Evolutionary conservation across 1,139 yeast genomes (phyloP), one percentile per base, ranked within the genome.

Genomic region (Spathaspora sp.): DNA sequence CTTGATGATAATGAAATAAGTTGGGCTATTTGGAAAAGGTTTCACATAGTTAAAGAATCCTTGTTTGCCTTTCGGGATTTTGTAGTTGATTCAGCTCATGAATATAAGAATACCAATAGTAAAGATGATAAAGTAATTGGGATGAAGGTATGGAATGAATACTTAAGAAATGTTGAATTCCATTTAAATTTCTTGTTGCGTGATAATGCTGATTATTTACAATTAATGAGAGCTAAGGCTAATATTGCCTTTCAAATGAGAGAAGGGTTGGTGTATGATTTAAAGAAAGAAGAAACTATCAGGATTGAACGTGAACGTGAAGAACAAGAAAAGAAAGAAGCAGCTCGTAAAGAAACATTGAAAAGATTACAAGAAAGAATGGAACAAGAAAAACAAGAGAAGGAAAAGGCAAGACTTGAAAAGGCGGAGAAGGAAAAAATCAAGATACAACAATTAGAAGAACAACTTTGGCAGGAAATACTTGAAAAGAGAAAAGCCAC

Each of bases 201-300:
- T 50, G 97, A 90, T 60, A 81, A 86, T 47, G 86, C 84, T 26
- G 85, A 84, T 51, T 86, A 82, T 60, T 68, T 89, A 55, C 81
- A 83, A 48, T 78, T 88, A 44, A 72, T 86, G 48, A 77, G 97
- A 58, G 91, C 95, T 11, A 80, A 84, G 61, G 95, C 96, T 16
- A 91, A 90, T 59, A 67, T 87, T 39, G 85, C 86, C 15, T 86
- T 87, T 63, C 97, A 89, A 66, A 69, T 72, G 50, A 80, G 95
- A 54, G 91, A 86, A 61, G 74, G 67, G 13, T 54, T 63, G 46
- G 56, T 54, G 48, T 45, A 25, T 43, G 59, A 45, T 11, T 44
- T 46, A 39, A 31, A 43, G 44, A 37, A 39, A 24, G 29, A 31
- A 38, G 43, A 48, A 41, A 42, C 48, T 15, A 6, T 11, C 31